Percentiles rank a stretch among this genome's conserved stretches.
phyloP scores from a whole-genome alignment of 257 asterid genomes.

The Nicotiana paniculata region DNA sequence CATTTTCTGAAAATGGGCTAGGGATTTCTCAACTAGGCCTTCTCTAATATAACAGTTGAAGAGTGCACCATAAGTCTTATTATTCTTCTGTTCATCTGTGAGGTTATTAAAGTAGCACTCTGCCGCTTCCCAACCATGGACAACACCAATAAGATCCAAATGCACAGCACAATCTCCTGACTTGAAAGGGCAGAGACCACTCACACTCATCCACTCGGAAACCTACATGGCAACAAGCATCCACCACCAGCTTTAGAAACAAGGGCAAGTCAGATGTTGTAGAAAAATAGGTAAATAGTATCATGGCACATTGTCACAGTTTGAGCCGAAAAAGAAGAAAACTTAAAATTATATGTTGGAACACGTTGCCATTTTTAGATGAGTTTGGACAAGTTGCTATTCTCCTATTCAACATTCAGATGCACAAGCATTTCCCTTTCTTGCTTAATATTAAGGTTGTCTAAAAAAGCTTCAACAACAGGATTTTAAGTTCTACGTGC shows the following conservation, averaged over 20 bases:
- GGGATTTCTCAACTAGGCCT: constrained; percentile 33
- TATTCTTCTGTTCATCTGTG: constrained; percentile 28
- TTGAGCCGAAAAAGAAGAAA: not conserved
- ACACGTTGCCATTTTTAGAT: not conserved
- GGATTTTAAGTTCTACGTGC: no score
- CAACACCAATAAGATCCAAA: constrained; percentile 54
- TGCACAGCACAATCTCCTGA: constrained; percentile 54
- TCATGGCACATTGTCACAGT: not conserved
- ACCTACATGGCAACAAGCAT: constrained; percentile 31
- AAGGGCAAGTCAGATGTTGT: not conserved
- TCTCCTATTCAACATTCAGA: not conserved
- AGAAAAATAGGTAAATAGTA: not conserved
- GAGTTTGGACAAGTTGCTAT: not conserved
- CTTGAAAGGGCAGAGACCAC: constrained; percentile 21
- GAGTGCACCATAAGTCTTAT: constrained; percentile 54
- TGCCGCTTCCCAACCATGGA: constrained; percentile 45
- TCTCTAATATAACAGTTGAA: constrained; percentile 46
- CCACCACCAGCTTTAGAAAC: constrained; percentile 11
- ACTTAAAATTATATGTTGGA: not conserved
- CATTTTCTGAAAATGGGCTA: constrained; percentile 47
- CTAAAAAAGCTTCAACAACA: not conserved
- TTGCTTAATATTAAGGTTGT: not conserved
- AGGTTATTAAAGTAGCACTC: constrained; percentile 39
- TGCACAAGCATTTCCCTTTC: not conserved
- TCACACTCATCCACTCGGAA: constrained; percentile 42